Conservation (phyloP, 2,329 filamentous ascomycete species). For the Westerdykella aurantiaca region DNA sequence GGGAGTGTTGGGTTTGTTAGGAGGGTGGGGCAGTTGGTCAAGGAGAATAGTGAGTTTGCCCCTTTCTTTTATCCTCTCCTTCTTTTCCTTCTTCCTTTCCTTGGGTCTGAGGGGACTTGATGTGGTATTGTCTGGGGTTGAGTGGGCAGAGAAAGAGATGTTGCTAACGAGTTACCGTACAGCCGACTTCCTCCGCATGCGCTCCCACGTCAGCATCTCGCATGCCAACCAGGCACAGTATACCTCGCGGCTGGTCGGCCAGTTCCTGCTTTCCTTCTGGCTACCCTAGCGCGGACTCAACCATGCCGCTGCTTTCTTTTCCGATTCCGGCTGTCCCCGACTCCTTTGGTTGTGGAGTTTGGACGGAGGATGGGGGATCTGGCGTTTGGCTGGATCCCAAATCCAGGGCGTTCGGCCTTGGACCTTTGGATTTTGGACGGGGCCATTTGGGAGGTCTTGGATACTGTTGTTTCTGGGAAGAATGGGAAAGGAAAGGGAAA, state of each 20-base stretch:
- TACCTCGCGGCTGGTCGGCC: slow-evolving; percentile 40
- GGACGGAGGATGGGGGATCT: too few relatives aligned
- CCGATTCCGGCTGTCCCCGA: too few relatives aligned
- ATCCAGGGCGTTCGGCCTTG: too few relatives aligned
- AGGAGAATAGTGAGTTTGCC: slow-evolving; percentile 38
- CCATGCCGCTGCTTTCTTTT: too few relatives aligned
- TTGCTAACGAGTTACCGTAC: slow-evolving; percentile 8
- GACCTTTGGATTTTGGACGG: too few relatives aligned
- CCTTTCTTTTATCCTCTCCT: background rate
- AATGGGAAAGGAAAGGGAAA: too few relatives aligned
- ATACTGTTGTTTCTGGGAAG: too few relatives aligned
- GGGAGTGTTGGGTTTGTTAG: slow-evolving; percentile 34
- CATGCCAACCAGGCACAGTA: slow-evolving; percentile 37
- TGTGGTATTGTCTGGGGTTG: background rate
- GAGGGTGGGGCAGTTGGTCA: slow-evolving; percentile 35
- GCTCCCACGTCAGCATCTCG: slow-evolving; percentile 36
- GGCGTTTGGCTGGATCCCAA: too few relatives aligned
- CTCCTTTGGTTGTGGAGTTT: too few relatives aligned
- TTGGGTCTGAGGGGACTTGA: background rate
- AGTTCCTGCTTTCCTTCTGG: slow-evolving; percentile 39
- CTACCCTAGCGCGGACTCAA: too few relatives aligned
- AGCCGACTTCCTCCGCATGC: slow-evolving; percentile 37
- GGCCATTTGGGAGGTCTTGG: too few relatives aligned
- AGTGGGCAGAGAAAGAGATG: background rate
- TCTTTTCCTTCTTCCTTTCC: background rate